A percentile compares a stretch with the other conserved stretches of the same genome.
phyloP scores from a whole-genome alignment of 345 rosid species.

The Hibiscus mutabilis region DNA sequence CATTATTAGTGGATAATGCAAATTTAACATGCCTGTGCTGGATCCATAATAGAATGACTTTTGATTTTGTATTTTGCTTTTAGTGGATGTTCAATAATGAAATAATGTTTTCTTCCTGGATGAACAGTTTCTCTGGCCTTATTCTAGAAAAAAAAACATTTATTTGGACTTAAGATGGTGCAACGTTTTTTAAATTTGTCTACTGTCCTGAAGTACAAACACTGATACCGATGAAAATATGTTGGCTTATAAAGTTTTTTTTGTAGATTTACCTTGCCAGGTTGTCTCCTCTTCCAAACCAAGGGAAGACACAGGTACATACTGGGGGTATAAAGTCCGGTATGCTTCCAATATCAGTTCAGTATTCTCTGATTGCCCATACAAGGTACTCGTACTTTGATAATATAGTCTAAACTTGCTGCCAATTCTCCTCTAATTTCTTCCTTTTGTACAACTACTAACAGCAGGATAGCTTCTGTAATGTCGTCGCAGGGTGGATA shows the following conservation, averaged over 20 bases:
- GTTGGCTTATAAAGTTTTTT: conserved; percentile 15
- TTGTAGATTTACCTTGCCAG: conserved; percentile 54
- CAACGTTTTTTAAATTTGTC: neutral
- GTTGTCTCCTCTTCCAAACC: conserved; percentile 67
- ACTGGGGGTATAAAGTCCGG: conserved; percentile 93
- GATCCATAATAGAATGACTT: neutral
- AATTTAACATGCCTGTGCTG: neutral
- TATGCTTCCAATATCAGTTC: conserved; percentile 73
- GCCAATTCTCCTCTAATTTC: neutral
- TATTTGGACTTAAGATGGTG: neutral
- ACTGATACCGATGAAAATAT: neutral
- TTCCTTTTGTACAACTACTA: neutral
- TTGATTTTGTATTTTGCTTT: neutral
- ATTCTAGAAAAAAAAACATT: neutral
- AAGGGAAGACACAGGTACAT: conserved; percentile 65
- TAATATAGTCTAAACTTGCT: neutral
- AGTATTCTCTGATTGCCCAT: conserved; percentile 51
- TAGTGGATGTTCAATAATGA: neutral
- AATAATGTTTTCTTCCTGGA: neutral
- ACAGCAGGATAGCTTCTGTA: conserved; percentile 10
- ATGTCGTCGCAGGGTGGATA: conserved; percentile 69
- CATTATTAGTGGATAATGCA: neutral
- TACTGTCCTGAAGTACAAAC: neutral
- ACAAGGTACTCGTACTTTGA: conserved; percentile 37
- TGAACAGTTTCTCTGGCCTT: neutral